Conservation (phyloP, 2,329 filamentous ascomycete species). For the Biscogniauxia mediterranea region DNA sequence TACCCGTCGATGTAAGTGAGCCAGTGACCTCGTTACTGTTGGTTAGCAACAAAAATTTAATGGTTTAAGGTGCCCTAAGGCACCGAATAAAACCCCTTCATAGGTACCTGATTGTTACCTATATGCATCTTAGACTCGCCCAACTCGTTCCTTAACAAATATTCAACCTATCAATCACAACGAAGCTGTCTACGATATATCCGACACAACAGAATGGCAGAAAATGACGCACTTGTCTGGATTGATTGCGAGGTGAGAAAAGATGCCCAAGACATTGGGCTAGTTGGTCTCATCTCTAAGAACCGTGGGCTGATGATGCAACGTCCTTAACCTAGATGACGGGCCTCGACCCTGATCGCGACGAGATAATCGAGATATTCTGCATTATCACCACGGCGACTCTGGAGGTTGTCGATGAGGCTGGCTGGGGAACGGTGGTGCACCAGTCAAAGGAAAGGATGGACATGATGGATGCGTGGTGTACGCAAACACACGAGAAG, state of each 20-base stretch:
- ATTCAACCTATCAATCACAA: background rate
- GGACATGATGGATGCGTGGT: slow-evolving; percentile 85
- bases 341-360: slow-evolving; percentile 72
- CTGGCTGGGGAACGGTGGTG: slow-evolving; percentile 78
- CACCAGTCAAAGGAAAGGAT: slow-evolving; percentile 70
- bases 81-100: too few species aligned
- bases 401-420: slow-evolving; percentile 70
- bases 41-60: too few species aligned
- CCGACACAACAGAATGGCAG: slow-evolving; percentile 9
- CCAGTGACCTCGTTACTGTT: too few species aligned
- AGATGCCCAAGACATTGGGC: background rate
- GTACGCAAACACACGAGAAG: slow-evolving; percentile 71
- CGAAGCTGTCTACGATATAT: background rate
- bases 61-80: too few species aligned
- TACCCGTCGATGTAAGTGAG: too few species aligned
- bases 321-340: slow-evolving; percentile 81
- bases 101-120: too few species aligned
- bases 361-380: slow-evolving; percentile 87
- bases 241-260: slow-evolving; percentile 46
- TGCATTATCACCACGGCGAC: slow-evolving; percentile 85
- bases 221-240: slow-evolving; percentile 21
- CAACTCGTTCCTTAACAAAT: background rate
- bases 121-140: background rate
- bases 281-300: background rate
- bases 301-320: background rate